phyloP scores from a whole-genome alignment of 2,329 filamentous ascomycete species.

The Trichoderma sp. region DNA sequence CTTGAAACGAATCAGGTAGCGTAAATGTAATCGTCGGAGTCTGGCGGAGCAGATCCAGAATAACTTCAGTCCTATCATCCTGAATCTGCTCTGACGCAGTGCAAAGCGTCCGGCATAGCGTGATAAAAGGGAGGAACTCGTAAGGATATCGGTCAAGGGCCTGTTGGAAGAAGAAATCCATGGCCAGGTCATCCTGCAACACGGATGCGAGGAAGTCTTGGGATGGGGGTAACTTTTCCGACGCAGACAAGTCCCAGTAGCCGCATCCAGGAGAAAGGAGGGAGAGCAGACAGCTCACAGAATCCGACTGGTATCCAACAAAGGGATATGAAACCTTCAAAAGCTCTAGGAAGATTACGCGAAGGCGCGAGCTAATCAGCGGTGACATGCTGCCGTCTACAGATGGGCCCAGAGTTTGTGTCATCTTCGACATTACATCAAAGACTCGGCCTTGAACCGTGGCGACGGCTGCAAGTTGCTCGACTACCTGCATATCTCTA shows the following conservation, averaged over 20 bases:
- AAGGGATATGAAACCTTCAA: conserved; percentile 68
- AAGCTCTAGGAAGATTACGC: conserved; percentile 69
- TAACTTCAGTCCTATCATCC: conserved; percentile 50
- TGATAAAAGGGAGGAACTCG: conserved; percentile 79
- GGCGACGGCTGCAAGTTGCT: conserved; percentile 53
- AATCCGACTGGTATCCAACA: conserved; percentile 73
- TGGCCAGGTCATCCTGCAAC: conserved; percentile 49
- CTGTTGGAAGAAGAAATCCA: conserved; percentile 65
- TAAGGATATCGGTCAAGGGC: conserved; percentile 81
- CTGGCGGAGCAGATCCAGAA: conserved; percentile 67
- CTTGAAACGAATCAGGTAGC: conserved; percentile 71
- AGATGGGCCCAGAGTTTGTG: conserved; percentile 51
- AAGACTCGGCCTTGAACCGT: conserved; percentile 58
- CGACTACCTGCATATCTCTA: conserved; percentile 56
- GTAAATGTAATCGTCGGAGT: conserved; percentile 77
- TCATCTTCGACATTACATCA: conserved; percentile 57
- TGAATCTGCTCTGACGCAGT: conserved; percentile 40
- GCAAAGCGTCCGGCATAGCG: conserved; percentile 67
- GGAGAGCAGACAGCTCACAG: conserved; percentile 67
- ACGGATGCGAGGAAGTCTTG: conserved; percentile 43
- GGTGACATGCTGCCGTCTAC: conserved; percentile 53
- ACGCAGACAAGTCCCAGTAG: conserved; percentile 57
- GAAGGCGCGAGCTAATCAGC: conserved; percentile 64
- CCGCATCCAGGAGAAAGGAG: conserved; percentile 61
- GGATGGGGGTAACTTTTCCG: conserved; percentile 39